phyloP scores from a whole-genome alignment of 2,329 filamentous ascomycete species.

The Aspergillus neotritici region DNA sequence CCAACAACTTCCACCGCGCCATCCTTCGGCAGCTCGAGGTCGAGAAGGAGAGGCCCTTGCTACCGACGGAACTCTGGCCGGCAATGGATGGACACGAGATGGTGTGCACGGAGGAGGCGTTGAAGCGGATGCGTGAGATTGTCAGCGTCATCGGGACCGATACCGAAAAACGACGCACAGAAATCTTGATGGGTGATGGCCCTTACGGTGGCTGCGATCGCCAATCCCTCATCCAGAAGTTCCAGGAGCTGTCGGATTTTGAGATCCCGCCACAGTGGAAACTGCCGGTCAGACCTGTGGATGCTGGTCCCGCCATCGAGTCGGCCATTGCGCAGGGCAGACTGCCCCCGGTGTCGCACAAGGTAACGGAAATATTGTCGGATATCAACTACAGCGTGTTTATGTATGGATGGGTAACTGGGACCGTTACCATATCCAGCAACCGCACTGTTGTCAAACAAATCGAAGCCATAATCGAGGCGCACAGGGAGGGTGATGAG shows the following conservation, averaged over 20 bases:
- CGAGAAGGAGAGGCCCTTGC: conserved; percentile 56
- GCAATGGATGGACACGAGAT: conserved; percentile 53
- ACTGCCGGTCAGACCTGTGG: conserved; percentile 57
- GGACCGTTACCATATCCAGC: conserved; percentile 63
- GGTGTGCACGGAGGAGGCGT: conserved; percentile 62
- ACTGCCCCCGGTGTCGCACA: conserved; percentile 43
- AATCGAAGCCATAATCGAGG: conserved; percentile 56
- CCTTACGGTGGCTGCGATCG: conserved; percentile 26
- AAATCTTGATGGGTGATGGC: conserved; percentile 53
- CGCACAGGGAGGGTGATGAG: conserved; percentile 43
- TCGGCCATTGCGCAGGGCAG: conserved; percentile 28
- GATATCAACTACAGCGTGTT: conserved; percentile 65
- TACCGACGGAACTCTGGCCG: conserved; percentile 59
- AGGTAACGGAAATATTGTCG: conserved; percentile 47
- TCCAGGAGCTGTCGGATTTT: conserved; percentile 50
- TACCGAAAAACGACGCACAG: conserved; percentile 55
- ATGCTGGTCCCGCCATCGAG: conserved; percentile 41
- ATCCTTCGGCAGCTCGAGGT: conserved; percentile 61
- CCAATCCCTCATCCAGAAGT: conserved; percentile 30
- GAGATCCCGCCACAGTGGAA: conserved; percentile 48
- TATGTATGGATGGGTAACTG: conserved; percentile 61
- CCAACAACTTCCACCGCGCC: conserved; percentile 53
- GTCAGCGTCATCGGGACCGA: conserved; percentile 58
- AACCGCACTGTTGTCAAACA: conserved; percentile 63
- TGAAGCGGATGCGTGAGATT: conserved; percentile 61